Base-by-base conservation (phyloP, 768 basidiomycete species). In the Cubamyces lactineus region DNA sequence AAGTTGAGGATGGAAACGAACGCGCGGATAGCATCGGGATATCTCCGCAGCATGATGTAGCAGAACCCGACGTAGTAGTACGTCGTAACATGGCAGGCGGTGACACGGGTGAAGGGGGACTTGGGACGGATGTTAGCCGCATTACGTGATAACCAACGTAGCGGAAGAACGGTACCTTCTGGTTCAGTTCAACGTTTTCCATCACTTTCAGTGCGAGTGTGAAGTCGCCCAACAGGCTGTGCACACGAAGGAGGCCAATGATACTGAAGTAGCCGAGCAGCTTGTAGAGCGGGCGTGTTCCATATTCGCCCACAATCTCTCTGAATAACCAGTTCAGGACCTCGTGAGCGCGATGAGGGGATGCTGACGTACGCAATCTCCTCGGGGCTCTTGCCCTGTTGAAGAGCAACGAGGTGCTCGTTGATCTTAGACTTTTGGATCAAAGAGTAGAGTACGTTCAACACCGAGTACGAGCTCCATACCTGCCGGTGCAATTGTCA, bases 41-140 rank as follows among this genome's bases (percentile, higher is more conserved):
- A 97, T 65, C 97, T 86, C 47, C 93, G 84, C 46, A 99, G 85
- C 84, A 94, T 92, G 74, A 98, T 85, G 77, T 98, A 98, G 78
- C 95, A 95, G 80, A 98, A 92, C 38, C 95, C 96, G 65, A 96
- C 92, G 71, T 96, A 94, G 80, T 97, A 97, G 75, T 94, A 94
- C 2, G 92, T 91, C 53, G 93, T 84, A 63, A 98, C 94, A 78
- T 97, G 95, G 68, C 94, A 95, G n/a, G 96, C 94, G 1, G 96
- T 98, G 17, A 97, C 94, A 2, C 93, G 86, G 34, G 94, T 92
- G 76, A 94, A 89, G n/a, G 92, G 89, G 5, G 92, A 86, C 83
- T 89, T 66, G n/a, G 41, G 24, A 39, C 12, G 19, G 3, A 24
- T 47, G 23, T 65, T 39, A 52, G 47, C 26, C 2, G 12, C 23